Percentiles rank a stretch among this genome's conserved stretches.
Conservation (phyloP, 2,329 filamentous ascomycete genomes). For the Salinomyces thailandicus region DNA sequence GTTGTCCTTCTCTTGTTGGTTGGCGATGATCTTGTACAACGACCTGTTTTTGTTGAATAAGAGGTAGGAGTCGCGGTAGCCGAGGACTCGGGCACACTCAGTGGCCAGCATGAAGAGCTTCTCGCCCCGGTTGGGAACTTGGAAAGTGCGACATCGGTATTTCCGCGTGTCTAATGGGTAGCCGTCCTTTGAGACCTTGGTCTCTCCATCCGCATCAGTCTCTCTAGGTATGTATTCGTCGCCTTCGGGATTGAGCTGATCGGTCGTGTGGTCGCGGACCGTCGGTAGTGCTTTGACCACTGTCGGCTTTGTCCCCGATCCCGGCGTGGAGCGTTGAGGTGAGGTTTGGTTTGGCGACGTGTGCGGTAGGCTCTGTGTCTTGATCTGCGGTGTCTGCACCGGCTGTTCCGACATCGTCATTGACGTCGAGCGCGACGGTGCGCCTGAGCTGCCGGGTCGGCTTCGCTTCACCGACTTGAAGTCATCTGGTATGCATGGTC, state of each 20-base stretch:
- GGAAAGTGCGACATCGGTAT: constrained; percentile 88
- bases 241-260: constrained; percentile 77
- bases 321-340: constrained; percentile 67
- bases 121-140: constrained; percentile 78
- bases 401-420: constrained; percentile 41
- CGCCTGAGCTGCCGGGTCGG: constrained; percentile 9
- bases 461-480: constrained; percentile 31
- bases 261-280: constrained; percentile 91
- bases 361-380: constrained; percentile 38
- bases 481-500: constrained; percentile 29
- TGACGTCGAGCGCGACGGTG: constrained; percentile 29
- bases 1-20: constrained; percentile 91
- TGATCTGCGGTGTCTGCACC: constrained; percentile 46
- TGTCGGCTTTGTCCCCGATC: constrained; percentile 49
- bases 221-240: constrained; percentile 95
- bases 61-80: constrained; percentile 94
- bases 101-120: constrained; percentile 99
- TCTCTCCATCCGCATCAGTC: constrained; percentile 84
- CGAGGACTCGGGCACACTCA: constrained; percentile 85
- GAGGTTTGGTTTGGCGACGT: constrained; percentile 49
- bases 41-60: constrained; percentile 98
- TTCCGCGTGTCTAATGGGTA: constrained; percentile 71
- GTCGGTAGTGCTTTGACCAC: constrained; percentile 91
- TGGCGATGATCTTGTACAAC: constrained; percentile 94
- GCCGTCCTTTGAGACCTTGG: constrained; percentile 79